A percentile compares a stretch with the other conserved stretches of the same genome.
phyloP scores from a whole-genome alignment of 164 flowering plant genomes.

The Dillenia turbinata region DNA sequence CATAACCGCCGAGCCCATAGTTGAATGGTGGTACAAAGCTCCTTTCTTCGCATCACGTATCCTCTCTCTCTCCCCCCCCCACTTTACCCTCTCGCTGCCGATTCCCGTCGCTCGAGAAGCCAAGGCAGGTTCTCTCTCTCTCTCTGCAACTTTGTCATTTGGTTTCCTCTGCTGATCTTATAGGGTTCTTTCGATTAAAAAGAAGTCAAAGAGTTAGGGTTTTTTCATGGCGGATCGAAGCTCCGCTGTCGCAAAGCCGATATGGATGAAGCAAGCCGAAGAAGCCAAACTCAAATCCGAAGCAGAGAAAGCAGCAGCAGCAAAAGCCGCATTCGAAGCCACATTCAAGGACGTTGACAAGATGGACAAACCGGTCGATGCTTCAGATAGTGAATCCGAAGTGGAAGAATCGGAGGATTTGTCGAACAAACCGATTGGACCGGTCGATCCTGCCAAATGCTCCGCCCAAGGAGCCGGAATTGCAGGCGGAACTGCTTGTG shows the following conservation, averaged over 20 bases:
- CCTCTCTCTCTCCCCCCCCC: too few relatives aligned
- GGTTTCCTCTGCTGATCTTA: background rate
- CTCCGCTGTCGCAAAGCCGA: slow-evolving; percentile 42
- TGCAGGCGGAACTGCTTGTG: slow-evolving; percentile 88
- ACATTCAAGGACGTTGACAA: slow-evolving; percentile 78
- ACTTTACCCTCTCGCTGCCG: too few relatives aligned
- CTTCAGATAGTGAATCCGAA: slow-evolving; percentile 55
- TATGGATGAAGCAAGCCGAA: slow-evolving; percentile 97
- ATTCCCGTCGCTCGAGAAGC: too few relatives aligned
- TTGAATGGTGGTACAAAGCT: too few relatives aligned
- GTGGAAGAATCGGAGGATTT: slow-evolving; percentile 50
- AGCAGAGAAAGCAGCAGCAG: slow-evolving; percentile 92
- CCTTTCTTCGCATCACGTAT: too few relatives aligned
- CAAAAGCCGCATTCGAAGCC: slow-evolving; percentile 98
- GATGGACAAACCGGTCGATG: slow-evolving; percentile 21
- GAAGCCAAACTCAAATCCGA: slow-evolving; percentile 92
- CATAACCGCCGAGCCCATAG: too few relatives aligned
- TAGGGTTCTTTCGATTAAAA: slow-evolving; percentile 1
- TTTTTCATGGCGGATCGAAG: slow-evolving; percentile 51
- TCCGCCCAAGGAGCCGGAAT: slow-evolving; percentile 90
- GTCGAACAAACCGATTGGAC: slow-evolving; percentile 72
- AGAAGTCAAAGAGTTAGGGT: background rate
- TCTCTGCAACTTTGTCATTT: background rate
- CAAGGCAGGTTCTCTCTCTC: too few relatives aligned
- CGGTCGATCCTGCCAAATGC: slow-evolving; percentile 81